Base-by-base conservation (phyloP, 2,329 filamentous ascomycete genomes). In the Ceratocystis colombiana region DNA sequence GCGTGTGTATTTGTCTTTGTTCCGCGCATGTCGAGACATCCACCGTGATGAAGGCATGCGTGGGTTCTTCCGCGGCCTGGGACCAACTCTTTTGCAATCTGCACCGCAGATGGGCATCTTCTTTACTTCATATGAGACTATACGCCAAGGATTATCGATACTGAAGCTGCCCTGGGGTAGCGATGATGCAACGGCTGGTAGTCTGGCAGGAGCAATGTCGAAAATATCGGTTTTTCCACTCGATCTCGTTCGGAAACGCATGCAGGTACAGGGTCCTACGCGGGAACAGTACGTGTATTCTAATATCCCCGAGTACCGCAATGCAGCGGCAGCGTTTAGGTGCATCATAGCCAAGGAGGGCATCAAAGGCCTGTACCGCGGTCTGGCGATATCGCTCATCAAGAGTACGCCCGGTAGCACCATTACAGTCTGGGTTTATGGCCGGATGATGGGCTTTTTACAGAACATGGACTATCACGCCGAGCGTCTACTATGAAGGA, bases 61-160 rank as follows among this genome's bases (percentile, higher is more conserved):
- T 3, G 94, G 94, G 0, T 97, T 96, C 77, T 99, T 96, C 75
- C 88, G 90, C 62, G 94, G 94, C 2, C 79, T 96, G 44, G 83
- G 83, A 1, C 92, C 93, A 1, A 90, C 88, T 0, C 79, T 97
- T 25, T 87, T 81, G 30, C 92, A 96, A 77, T 94, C 97, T 62
- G 84, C 96, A 8, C 94, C 94, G 1, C 96, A 93, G 74, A 99
- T 99, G 94, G 94, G 94, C 15, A 80, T 96, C 1, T 97, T 99
- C 78, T 99, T 99, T 76, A 84, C 89, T 44, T 83, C 85, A 50
- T 99, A 97, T 77, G 94, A 99, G 75, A 80, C 82, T 8, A 77
- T 96, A 63, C 81, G 89, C 5, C 73, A 84, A 5, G 82, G 81
- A 0, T 75, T 93, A 59, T 78, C 79, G 5, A 72, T 73, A 5